Base-by-base conservation (phyloP, 192 early-diverging fungal genomes). In the Backusella parvicylindrica region DNA sequence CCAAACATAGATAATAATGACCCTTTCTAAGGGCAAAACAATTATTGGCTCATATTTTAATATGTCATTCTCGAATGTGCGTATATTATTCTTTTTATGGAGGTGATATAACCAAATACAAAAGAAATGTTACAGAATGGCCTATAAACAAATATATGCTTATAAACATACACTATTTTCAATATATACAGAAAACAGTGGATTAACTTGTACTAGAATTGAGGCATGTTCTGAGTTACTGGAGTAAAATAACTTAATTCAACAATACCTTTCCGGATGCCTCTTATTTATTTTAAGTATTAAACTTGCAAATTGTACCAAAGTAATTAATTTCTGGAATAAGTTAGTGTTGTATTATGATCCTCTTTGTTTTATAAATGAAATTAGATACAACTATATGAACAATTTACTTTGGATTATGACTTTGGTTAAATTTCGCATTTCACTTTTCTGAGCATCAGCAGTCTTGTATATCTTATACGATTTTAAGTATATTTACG, bases 71-170 rank as follows among this genome's bases (percentile, higher is more conserved):
- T 60, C 53, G 11, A 60, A 60, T 60, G 53, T 56, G 53, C 4
- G 53, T 60, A 13, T 26, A 28, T 28, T 23, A 60, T 60, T 28
- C 18, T 47, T 41, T 15, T 41, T 47, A n/a, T 47, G 18, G 18
- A 23, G 12, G 23, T 28, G 53, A 28, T 28, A 12, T 60, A 60
- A 12, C 26, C 23, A 60, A 60, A 60, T 9, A 28, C 12, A 60
- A 60, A 23, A 60, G 53, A 60, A 60, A 60, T 60, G 53, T 60
- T 60, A 60, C 9, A 60, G 53, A 60, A 60, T 60, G 53, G 21
- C 23, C 53, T 28, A 60, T 60, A 60, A 60, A 28, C 26, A 60
- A 60, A 60, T 9, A 60, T 12, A 60, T 60, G n/a, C n/a, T n/a
- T n/a, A 60, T 28, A 28, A 21, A 47, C n/a, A 6, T 0, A 6